phyloP scores from a whole-genome alignment of 306 rosid species.

The Senna tora region DNA sequence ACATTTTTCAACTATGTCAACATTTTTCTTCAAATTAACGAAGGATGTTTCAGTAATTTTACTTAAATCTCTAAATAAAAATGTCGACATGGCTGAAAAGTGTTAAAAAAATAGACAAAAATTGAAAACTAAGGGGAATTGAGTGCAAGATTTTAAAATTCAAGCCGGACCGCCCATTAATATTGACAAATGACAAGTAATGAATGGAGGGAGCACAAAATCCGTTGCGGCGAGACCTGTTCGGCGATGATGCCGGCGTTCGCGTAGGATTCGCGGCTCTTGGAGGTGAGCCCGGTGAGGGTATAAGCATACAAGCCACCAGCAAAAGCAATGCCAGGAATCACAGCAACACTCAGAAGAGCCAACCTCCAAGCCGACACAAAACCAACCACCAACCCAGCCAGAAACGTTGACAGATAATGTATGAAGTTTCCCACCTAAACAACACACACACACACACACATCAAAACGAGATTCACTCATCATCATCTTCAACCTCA shows the following conservation, averaged over 20 bases:
- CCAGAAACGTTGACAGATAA: conserved; percentile 94
- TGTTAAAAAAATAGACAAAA: no score
- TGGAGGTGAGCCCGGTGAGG: conserved; percentile 93
- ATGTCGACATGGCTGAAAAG: no score
- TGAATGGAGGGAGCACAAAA: no score
- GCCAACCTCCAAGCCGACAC: conserved; percentile 98
- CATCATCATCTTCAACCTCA: neutral
- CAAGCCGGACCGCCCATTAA: no score
- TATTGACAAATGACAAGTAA: no score
- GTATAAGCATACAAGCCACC: conserved; percentile 98
- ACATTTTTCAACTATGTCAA: no score
- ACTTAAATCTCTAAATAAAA: no score
- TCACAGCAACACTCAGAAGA: conserved; percentile 92
- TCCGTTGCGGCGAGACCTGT: no score
- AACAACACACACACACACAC: neutral
- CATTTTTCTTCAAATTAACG: no score
- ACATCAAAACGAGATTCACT: neutral
- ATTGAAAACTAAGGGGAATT: no score
- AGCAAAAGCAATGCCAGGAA: conserved; percentile 97
- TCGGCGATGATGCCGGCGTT: conserved; percentile 96
- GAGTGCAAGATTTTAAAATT: no score
- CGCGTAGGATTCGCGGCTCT: conserved; percentile 93
- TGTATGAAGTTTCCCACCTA: conserved; percentile 99
- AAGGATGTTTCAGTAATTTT: no score
- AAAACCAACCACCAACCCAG: conserved; percentile 97